Conservation (phyloP, 2,329 filamentous ascomycete species). For the Talaromyces sp. region DNA sequence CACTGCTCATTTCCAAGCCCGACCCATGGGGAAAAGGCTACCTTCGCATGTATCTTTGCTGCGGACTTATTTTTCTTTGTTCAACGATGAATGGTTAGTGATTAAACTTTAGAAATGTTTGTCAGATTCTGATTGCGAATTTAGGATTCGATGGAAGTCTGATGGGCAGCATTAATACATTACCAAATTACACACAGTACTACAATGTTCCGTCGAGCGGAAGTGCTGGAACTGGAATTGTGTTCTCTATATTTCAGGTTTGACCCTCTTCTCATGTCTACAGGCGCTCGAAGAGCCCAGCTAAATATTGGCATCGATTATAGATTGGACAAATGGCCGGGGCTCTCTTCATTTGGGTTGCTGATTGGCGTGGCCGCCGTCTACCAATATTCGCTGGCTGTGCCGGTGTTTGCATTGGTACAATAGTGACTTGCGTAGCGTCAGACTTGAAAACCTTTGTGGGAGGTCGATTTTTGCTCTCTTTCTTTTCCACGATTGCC, state of each 20-base stretch:
- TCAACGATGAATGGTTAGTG: conserved; percentile 2
- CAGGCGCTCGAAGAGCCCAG: conserved; percentile 26
- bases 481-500: conserved; percentile 31
- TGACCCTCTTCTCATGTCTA: too few species aligned
- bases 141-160: conserved; percentile 12
- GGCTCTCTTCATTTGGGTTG: conserved; percentile 42
- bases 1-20: too few species aligned
- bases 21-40: too few species aligned
- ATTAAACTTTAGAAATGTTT: neutral
- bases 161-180: conserved; percentile 38
- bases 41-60: too few species aligned
- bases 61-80: neutral
- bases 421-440: neutral
- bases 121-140: neutral
- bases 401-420: conserved; percentile 1
- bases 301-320: conserved; percentile 40
- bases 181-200: too few species aligned
- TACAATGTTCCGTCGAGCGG: too few species aligned
- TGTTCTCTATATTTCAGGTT: too few species aligned
- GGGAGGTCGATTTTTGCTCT: conserved; percentile 20
- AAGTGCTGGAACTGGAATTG: too few species aligned
- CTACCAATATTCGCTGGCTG: conserved; percentile 39
- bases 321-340: too few species aligned
- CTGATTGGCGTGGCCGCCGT: conserved; percentile 44
- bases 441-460: neutral